Base-by-base conservation (phyloP, 306 rosid genomes). In the Vigna angularis region DNA sequence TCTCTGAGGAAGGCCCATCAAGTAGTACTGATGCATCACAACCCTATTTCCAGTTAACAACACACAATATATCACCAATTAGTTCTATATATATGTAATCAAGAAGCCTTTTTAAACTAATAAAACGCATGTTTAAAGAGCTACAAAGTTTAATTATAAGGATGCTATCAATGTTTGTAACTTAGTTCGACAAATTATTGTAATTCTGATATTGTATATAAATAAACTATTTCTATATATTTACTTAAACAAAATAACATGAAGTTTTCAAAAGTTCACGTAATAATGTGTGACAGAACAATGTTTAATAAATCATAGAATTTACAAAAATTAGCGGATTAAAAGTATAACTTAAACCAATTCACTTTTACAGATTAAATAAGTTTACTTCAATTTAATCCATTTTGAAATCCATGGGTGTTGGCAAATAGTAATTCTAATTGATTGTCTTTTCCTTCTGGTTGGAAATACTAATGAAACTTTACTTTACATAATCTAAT, bases 11-110 rank as follows among this genome's bases (percentile, higher is more conserved):
- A 4, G 96, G 86, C 66, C 89, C 97, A 65, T 88, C 98, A 49
- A 94, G 78, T 32, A 94, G 81, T 2, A 94, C 58, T 1, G 98
- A 94, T 47, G 87, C 97, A 78, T 94, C 98, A 20, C 98, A 94
- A 45, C 98, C 98, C 97, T 94, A 72, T 66, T 73, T 73, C 53
- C 72, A 72, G 12, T 66, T 44, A 18, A 3, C 56, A 71, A 61
- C 4, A 57, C 1, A 36, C 6, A 34, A 34, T 34, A 3, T 4
- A 32, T 32, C 36, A 34, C 38, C 38, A 34, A 34, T 34, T 34
- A 34, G 7, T 34, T 34, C 38, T 34, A 5, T 34, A 5, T 34
- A 34, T 34, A 34, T 34, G 38, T 34, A 34, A 34, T 5, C 38
- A 34, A 1, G 6, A 34, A 34, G 24, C 68, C 28, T 56, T 8